phyloP scores from a whole-genome alignment of 2,329 filamentous ascomycete genomes.

The Ophiostoma quercus region DNA sequence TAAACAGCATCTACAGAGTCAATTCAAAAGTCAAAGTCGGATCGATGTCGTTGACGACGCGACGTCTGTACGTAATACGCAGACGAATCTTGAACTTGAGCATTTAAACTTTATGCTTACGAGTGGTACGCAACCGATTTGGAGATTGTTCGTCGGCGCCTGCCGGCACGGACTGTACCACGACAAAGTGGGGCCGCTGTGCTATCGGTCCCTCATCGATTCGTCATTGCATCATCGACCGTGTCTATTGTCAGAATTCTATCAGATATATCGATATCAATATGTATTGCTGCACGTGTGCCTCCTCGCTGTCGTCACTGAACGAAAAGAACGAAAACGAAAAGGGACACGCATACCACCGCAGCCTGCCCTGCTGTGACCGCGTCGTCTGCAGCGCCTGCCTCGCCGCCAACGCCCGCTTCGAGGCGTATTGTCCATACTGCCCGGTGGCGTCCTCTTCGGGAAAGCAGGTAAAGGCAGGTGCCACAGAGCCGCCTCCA shows the following conservation, averaged over 20 bases:
- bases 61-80: background rate
- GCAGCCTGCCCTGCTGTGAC: conserved; percentile 62
- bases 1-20: too few relatives aligned
- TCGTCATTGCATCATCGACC: background rate
- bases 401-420: conserved; percentile 63
- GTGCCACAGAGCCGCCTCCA: conserved; percentile 52
- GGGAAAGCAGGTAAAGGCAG: background rate
- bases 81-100: background rate
- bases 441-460: conserved; percentile 62
- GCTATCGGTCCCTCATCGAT: background rate
- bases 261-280: background rate
- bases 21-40: too few relatives aligned
- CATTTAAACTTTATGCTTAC: background rate
- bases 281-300: conserved; percentile 63
- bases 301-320: conserved; percentile 56
- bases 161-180: background rate
- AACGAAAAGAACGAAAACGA: conserved; percentile 33
- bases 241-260: too few relatives aligned
- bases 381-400: conserved; percentile 68
- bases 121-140: too few relatives aligned
- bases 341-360: conserved; percentile 36
- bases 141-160: background rate
- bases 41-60: too few relatives aligned
- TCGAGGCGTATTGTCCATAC: conserved; percentile 64
- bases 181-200: background rate